These are phyloP conservation scores for Paragyromitra xinjiangensis DNA, from an alignment of 495 filamentous ascomycete genomes.

Conservation along the genomic window DNA sequence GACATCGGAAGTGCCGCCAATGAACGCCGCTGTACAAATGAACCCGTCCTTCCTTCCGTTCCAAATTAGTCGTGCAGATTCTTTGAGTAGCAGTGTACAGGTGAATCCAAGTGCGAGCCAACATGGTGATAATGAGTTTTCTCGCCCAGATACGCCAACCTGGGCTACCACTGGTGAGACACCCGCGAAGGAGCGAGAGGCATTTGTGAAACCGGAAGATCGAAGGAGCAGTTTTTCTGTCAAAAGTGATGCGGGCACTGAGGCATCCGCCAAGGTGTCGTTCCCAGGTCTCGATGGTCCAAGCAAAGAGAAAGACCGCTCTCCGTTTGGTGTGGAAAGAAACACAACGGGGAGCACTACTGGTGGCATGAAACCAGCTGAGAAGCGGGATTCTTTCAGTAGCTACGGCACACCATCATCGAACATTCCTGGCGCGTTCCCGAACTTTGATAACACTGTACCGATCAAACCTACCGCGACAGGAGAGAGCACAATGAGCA, in stretches of 20 bases:
- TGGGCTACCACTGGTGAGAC: slow-evolving; percentile 54
- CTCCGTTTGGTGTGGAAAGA: slow-evolving; percentile 57
- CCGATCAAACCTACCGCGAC: slow-evolving; percentile 66
- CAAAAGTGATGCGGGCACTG: slow-evolving; percentile 57
- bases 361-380: slow-evolving; percentile 46
- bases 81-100: slow-evolving; percentile 77
- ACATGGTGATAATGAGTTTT: slow-evolving; percentile 68
- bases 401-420: slow-evolving; percentile 38
- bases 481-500: slow-evolving; percentile 62
- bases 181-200: slow-evolving; percentile 49
- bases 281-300: slow-evolving; percentile 47
- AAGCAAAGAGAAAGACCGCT: slow-evolving; percentile 55
- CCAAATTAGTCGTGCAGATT: slow-evolving; percentile 68
- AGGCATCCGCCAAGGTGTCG: slow-evolving; percentile 52
- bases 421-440: slow-evolving; percentile 61
- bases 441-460: slow-evolving; percentile 54
- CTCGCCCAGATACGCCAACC: slow-evolving; percentile 69
- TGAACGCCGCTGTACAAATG: slow-evolving; percentile 67
- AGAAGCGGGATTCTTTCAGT: slow-evolving; percentile 56
- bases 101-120: slow-evolving; percentile 79
- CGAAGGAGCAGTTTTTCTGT: slow-evolving; percentile 56
- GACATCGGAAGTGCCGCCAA: slow-evolving; percentile 61
- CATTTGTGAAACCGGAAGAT: slow-evolving; percentile 49
- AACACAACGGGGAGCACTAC: slow-evolving; percentile 56
- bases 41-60: slow-evolving; percentile 77